These are phyloP conservation scores for Tolypocladium capitatum DNA, from an alignment of 2,329 filamentous ascomycete genomes.

Conservation along the genomic window DNA sequence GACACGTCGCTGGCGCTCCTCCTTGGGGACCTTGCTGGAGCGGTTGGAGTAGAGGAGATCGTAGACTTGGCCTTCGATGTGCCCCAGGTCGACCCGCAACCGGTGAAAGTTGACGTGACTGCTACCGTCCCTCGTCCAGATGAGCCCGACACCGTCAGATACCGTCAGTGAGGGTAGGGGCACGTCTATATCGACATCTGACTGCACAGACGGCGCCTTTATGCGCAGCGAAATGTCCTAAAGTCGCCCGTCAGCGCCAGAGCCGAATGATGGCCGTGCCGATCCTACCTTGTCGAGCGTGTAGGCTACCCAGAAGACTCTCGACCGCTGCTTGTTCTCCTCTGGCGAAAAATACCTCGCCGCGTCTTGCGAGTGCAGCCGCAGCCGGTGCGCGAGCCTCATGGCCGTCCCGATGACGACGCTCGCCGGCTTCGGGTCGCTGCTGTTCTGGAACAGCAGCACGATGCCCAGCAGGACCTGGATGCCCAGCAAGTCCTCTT, in stretches of 20 bases:
- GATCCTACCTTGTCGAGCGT: slow-evolving; percentile 22
- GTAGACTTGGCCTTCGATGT: slow-evolving; percentile 27
- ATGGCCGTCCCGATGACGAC: slow-evolving; percentile 26
- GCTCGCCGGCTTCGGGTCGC: slow-evolving; percentile 22
- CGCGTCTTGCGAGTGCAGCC: slow-evolving; percentile 18
- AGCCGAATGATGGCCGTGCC: not conserved
- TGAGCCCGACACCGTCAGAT: slow-evolving; percentile 17
- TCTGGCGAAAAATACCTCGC: slow-evolving; percentile 12
- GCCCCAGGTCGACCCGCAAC: slow-evolving; percentile 24
- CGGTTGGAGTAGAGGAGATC: slow-evolving; percentile 23
- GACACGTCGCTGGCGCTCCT: slow-evolving; percentile 17
- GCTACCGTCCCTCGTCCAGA: slow-evolving; percentile 20
- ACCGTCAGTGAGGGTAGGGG: slow-evolving; percentile 18
- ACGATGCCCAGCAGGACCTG: slow-evolving; percentile 26
- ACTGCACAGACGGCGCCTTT: slow-evolving; percentile 23
- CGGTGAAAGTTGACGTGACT: slow-evolving; percentile 24
- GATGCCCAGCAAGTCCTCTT: slow-evolving; percentile 23
- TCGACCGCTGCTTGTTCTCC: slow-evolving; percentile 19
- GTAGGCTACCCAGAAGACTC: slow-evolving; percentile 29
- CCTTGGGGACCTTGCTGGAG: slow-evolving; percentile 12
- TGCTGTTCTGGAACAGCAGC: slow-evolving; percentile 22
- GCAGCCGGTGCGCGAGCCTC: slow-evolving; percentile 22
- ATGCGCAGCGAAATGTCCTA: slow-evolving; percentile 22
- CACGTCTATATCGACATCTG: slow-evolving; percentile 27
- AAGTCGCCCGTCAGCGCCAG: slow-evolving; percentile 6